Evolutionary conservation across 495 filamentous ascomycete genomes (phyloP), one percentile per base, ranked within the genome.

Genomic region (Podospora pseudocomata): DNA sequence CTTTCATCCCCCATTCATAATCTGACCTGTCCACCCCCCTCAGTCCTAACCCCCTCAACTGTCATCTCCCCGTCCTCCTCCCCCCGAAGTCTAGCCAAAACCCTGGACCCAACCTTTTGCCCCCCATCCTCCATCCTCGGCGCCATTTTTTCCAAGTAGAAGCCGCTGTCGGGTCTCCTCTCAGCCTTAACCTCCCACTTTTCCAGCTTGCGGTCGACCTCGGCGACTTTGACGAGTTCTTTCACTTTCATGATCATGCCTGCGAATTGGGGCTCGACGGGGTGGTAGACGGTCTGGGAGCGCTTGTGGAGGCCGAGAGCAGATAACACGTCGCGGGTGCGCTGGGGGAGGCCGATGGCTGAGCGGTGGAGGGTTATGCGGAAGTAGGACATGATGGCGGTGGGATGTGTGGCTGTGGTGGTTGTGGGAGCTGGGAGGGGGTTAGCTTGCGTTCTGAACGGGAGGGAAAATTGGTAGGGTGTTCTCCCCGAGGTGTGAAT

Each of bases 201-300:
- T 20, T 87, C 89, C 75, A 93, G 76, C n/a, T 86, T 74, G 65
- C 77, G 73, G 18, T 91, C 91, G 54, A 97, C 93, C 80, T 97
- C 95, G 54, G 87, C 80, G 27, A 99, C 94, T 15, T 86, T 84
- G 5, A 99, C 90, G 67, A 99, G 83, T 79, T 99, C 96, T 80
- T 99, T 99, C 61, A 99, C 93, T 78, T 91, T 92, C 87, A 98
- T 91, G 79, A 99, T 95, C 81, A 96, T 93, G 79, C 96, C 96
- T 4, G 96, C 96, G 65, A 91, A 86, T 69, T 93, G 88, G 19
- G 87, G 85, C 30, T 87, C 87, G 65, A 97, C 95, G 39, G 91
- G 90, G 76, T 97, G 90, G 85, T 96, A 99, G 71, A 98, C 96
- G 67, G 91, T 94, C 69, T 85, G 86, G 85, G 90, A 90, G 71